Conservation (phyloP, 495 filamentous ascomycete species). For the Massariosphaeria phaeospora region DNA sequence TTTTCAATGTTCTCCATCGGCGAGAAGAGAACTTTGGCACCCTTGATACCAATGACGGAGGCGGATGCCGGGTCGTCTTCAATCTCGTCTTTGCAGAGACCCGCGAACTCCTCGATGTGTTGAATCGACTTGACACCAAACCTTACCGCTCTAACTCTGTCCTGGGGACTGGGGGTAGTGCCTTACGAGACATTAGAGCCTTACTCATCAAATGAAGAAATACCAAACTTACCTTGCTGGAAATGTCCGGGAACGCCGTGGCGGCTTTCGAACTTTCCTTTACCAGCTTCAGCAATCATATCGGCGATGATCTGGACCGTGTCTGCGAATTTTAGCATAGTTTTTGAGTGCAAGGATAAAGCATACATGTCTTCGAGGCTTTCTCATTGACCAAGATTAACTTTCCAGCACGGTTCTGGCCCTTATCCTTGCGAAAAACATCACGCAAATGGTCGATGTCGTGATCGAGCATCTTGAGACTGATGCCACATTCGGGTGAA, state of each 20-base stretch:
- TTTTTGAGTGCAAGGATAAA: too few relatives aligned
- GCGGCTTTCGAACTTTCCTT: constrained; percentile 87
- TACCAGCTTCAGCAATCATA: constrained; percentile 91
- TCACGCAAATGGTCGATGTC: constrained; percentile 89
- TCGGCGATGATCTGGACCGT: constrained; percentile 87
- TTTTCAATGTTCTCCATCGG: constrained; percentile 71
- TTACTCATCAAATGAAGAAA: too few relatives aligned
- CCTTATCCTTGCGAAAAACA: constrained; percentile 78
- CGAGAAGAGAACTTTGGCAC: constrained; percentile 81
- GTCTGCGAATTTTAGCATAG: too few relatives aligned
- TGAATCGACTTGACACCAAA: constrained; percentile 88
- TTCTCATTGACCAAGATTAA: constrained; percentile 93
- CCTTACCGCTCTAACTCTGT: constrained; percentile 84
- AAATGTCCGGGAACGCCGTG: constrained; percentile 93
- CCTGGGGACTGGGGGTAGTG: constrained; percentile 90
- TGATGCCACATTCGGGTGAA: constrained; percentile 93
- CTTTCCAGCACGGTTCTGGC: constrained; percentile 86
- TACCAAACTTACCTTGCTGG: constrained; percentile 73
- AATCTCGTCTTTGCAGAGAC: constrained; percentile 61
- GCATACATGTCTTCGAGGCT: constrained; percentile 75
- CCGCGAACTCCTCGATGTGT: constrained; percentile 74
- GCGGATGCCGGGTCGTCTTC: constrained; percentile 63
- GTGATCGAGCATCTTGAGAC: constrained; percentile 81
- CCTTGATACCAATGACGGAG: constrained; percentile 85
- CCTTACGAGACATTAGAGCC: constrained; percentile 95